Evolutionary conservation across 2,329 filamentous ascomycete species (phyloP).

Genomic region (Chaetomiaceae sp.): DNA sequence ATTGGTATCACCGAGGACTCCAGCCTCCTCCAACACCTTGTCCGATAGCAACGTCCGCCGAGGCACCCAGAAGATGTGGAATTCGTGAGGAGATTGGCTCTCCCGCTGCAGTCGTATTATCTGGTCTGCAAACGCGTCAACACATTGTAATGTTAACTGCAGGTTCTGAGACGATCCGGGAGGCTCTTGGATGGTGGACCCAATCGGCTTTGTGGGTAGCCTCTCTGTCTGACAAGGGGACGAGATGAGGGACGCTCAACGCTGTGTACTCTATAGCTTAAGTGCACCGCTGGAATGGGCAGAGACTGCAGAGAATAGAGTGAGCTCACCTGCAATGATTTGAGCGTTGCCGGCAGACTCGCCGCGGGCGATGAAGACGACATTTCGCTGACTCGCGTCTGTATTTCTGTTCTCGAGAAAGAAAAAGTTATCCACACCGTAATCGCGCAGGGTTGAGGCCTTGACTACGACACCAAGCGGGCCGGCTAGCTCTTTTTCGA

Average conservation of each 20-base stretch:
- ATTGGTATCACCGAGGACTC: slow-evolving; percentile 87
- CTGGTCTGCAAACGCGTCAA: slow-evolving; percentile 68
- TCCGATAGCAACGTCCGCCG: slow-evolving; percentile 88
- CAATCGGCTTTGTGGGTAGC: slow-evolving; percentile 23
- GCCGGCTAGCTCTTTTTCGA: slow-evolving; percentile 85
- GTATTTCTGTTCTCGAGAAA: slow-evolving; percentile 93
- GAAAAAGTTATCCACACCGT: slow-evolving; percentile 97
- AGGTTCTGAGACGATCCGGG: slow-evolving; percentile 23
- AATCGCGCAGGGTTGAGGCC: slow-evolving; percentile 91
- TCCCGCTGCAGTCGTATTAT: slow-evolving; percentile 85
- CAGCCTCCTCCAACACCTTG: slow-evolving; percentile 85
- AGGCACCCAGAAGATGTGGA: slow-evolving; percentile 94
- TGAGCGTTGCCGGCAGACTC: slow-evolving; percentile 83
- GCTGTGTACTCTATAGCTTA: slow-evolving; percentile 12
- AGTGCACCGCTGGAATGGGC: too few species aligned
- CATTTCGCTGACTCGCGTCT: slow-evolving; percentile 89
- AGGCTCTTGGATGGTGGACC: slow-evolving; percentile 12
- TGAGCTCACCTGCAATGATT: slow-evolving; percentile 74
- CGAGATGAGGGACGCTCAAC: slow-evolving; percentile 28
- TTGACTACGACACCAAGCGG: slow-evolving; percentile 89
- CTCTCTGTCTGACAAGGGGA: slow-evolving; percentile 13
- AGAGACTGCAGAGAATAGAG: background rate
- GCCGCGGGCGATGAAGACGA: slow-evolving; percentile 87
- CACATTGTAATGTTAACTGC: slow-evolving; percentile 47
- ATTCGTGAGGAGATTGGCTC: slow-evolving; percentile 87